Conservation (phyloP, 768 basidiomycete genomes). For the Amanita fuliginea region DNA sequence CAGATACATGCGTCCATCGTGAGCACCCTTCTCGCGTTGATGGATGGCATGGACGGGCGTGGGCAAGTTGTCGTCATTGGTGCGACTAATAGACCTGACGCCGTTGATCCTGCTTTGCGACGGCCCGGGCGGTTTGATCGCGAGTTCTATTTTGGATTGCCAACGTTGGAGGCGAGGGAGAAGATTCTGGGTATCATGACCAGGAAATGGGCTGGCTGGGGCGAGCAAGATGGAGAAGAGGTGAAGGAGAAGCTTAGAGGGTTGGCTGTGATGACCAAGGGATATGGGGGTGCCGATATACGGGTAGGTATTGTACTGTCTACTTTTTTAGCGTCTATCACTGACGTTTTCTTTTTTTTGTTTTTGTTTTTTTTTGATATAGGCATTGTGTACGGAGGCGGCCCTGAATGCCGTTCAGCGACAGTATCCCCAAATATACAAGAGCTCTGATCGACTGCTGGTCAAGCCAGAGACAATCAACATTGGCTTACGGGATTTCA, state of each 20-base stretch:
- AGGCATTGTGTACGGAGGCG: constrained; percentile 96
- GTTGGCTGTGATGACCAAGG: constrained; percentile 85
- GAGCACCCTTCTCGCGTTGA: constrained; percentile 87
- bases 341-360: constrained; percentile 6
- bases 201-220: constrained; percentile 79
- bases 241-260: constrained; percentile 58
- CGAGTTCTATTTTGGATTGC: constrained; percentile 96
- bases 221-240: constrained; percentile 24
- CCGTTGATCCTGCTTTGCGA: constrained; percentile 92
- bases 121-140: constrained; percentile 94
- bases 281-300: constrained; percentile 95
- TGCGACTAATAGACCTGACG: constrained; percentile 94
- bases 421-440: constrained; percentile 95
- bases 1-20: constrained; percentile 99
- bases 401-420: constrained; percentile 94
- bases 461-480: constrained; percentile 79
- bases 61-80: constrained; percentile 97
- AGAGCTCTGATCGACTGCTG: constrained; percentile 74
- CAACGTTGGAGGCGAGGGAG: constrained; percentile 72
- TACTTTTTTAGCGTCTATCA: neutral
- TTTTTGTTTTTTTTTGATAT: constrained; percentile 15
- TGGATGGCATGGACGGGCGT: constrained; percentile 99
- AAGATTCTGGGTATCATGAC: constrained; percentile 90
- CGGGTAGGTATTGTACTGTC: constrained; percentile 42
- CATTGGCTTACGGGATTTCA: constrained; percentile 84